Base-by-base conservation (phyloP, 2,329 filamentous ascomycete genomes). In the Aspergillus brunneoviolaceus region DNA sequence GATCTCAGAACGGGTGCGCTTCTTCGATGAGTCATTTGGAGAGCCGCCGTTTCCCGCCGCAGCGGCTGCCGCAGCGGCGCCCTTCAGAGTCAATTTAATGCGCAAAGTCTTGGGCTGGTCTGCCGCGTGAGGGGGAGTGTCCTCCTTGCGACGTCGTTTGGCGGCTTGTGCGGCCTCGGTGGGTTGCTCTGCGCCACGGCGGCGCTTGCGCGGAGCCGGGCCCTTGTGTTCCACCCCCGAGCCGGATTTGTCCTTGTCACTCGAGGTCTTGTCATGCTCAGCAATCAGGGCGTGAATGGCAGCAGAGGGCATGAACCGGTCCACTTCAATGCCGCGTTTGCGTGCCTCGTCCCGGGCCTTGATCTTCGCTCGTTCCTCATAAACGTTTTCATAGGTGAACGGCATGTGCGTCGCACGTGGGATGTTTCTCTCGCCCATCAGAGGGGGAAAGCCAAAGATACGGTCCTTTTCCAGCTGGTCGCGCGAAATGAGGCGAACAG, bases 391-490 rank as follows among this genome's bases (percentile, higher is more conserved):
- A 5, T 61, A 42, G 5, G 61, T 16, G 47, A 72, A 70, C 12
- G 68, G 61, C 5, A 54, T 54, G 5, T 61, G 52, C 11, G 49
- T 58, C 10, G 56, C 59, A 27, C 60, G 66, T 1, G 70, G 72
- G n/a, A 73, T 25, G 58, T 74, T 74, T 9, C 70, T 70, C 52
- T 72, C 63, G 5, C 72, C 70, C 25, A 70, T 67, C 12, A 54
- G 67, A 5, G 72, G 72, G 14, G 72, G 72, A 57, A 68, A 74
- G 1, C 72, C 71, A 39, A 70, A 72, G 12, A 72, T 66, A n/a
- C 64, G 64, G 55, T 74, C 72, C 25, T 66, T 68, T 27, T 70
- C 67, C 16, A 66, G 55, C 54, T 74, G 72, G 10, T 68, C 66
- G 2, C 61, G 49, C 9, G 72, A 69, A 47, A 67, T 73, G 25